phyloP scores from a whole-genome alignment of 1,284 basidiomycete species.

The Heimioporus retisporus region DNA sequence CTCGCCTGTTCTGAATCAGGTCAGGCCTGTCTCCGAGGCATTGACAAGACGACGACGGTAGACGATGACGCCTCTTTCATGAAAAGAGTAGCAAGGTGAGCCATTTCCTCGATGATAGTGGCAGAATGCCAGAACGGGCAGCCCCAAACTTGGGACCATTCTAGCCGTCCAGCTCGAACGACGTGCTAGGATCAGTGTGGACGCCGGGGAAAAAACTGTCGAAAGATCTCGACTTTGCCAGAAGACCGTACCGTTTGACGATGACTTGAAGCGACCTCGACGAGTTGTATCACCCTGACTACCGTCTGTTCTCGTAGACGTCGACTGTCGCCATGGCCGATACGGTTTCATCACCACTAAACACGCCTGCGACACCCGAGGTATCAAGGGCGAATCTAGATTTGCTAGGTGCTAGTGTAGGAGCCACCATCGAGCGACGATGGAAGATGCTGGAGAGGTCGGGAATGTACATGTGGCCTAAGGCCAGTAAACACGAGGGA shows the following conservation, averaged over 20 bases:
- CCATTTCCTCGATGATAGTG: slow-evolving; percentile 27
- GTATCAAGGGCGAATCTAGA: slow-evolving; percentile 37
- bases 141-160: slow-evolving; percentile 33
- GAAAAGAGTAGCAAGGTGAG: slow-evolving; percentile 34
- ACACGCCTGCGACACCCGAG: slow-evolving; percentile 41
- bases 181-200: slow-evolving; percentile 28
- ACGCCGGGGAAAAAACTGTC: slow-evolving; percentile 37
- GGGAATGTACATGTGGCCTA: slow-evolving; percentile 33
- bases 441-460: slow-evolving; percentile 23
- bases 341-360: slow-evolving; percentile 45
- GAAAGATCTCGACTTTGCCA: slow-evolving; percentile 40
- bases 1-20: no score
- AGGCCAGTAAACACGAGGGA: no score
- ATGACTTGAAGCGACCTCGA: slow-evolving; percentile 46
- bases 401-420: slow-evolving; percentile 22
- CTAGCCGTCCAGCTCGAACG: slow-evolving; percentile 33
- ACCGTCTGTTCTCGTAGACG: slow-evolving; percentile 39
- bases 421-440: slow-evolving; percentile 23
- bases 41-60: no score
- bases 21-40: no score
- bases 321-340: slow-evolving; percentile 48
- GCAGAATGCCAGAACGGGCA: slow-evolving; percentile 32
- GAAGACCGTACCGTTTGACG: slow-evolving; percentile 39
- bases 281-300: slow-evolving; percentile 48
- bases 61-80: slow-evolving; percentile 32